A percentile compares a stretch with the other conserved stretches of the same genome.
phyloP scores from a whole-genome alignment of 441 rosid species.

The Adansonia grandidieri region DNA sequence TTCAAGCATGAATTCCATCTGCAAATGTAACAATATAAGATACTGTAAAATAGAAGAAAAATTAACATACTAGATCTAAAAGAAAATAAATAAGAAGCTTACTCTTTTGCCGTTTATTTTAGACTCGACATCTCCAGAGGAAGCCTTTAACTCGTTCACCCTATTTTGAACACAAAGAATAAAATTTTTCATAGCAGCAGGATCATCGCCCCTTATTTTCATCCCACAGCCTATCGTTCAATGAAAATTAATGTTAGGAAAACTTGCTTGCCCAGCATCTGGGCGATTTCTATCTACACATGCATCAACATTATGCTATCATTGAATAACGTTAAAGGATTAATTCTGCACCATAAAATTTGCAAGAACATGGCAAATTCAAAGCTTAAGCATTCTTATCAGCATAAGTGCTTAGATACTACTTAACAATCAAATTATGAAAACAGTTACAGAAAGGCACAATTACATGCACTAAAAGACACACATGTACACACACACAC shows the following conservation, averaged over 20 bases:
- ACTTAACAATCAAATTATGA: slow-evolving; percentile 26
- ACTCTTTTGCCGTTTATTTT: slow-evolving; percentile 65
- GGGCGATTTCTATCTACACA: not conserved
- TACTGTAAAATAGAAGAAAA: slow-evolving; percentile 20
- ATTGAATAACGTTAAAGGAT: not conserved
- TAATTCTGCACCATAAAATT: not conserved
- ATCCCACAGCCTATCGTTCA: slow-evolving; percentile 78
- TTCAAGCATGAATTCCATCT: slow-evolving; percentile 98
- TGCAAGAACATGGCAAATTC: slow-evolving; percentile 7
- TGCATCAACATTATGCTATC: slow-evolving; percentile 1
- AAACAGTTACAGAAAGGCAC: not conserved
- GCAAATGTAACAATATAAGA: slow-evolving; percentile 28
- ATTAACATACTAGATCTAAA: slow-evolving; percentile 5
- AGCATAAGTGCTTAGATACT: not conserved
- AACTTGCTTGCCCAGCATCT: not conserved
- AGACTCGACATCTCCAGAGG: slow-evolving; percentile 44
- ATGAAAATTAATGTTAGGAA: slow-evolving; percentile 22
- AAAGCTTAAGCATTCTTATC: slow-evolving; percentile 20
- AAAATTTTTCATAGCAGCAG: slow-evolving; percentile 78
- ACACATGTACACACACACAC: not conserved
- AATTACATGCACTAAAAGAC: not conserved
- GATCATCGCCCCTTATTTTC: slow-evolving; percentile 92
- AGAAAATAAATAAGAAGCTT: slow-evolving; percentile 27
- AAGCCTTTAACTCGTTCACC: slow-evolving; percentile 69
- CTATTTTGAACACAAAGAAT: slow-evolving; percentile 73